Evolutionary conservation across 805 yeast genomes (phyloP), one percentile per base, ranked within the genome.

Genomic region (Spathaspora passalidarum): DNA sequence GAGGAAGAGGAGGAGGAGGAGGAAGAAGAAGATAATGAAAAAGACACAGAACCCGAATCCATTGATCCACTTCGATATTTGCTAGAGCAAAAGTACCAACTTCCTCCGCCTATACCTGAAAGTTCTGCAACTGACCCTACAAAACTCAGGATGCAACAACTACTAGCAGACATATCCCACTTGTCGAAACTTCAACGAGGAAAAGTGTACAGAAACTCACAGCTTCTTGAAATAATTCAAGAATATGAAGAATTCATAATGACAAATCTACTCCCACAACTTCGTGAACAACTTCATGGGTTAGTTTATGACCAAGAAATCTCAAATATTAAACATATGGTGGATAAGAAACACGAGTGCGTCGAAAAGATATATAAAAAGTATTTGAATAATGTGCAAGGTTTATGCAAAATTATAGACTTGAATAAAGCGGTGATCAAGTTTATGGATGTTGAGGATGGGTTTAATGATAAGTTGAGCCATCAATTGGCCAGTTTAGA

Each of bases 181-280:
- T 57, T 71, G 7, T 46, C 50, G 17, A 32, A 36, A 6, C 42
- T 69, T 5, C 54, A 56, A 34, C 47, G 46, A 16, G 44, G 43
- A 19, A 62, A 62, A 19, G 43, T 22, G 9, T 38, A 32, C n/a
- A 56, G 52, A 23, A 70, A 69, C 47, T 20, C 44, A 18, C 53
- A 65, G 25, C 49, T 67, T 5, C 44, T 54, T 13, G 42, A 49
- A 25, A 47, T 66, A 0, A 48, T 64, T 11, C 46, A 53, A 17
- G 57, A 57, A 18, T 71, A 69, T 52, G 72, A 69, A 43, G 42
- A 38, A 18, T 57, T 65, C n/a, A 53, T 69, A 3, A 46, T 57
- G 2, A 54, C 50, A 11, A 54, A 54, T 17, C 48, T 69, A 8
- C 38, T 68, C 8, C 75, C 74, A 1, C 44, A 49, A 22, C 52